These are phyloP conservation scores for Hibiscus syriacus DNA, from an alignment of 345 rosid species.

Conservation along the genomic window DNA sequence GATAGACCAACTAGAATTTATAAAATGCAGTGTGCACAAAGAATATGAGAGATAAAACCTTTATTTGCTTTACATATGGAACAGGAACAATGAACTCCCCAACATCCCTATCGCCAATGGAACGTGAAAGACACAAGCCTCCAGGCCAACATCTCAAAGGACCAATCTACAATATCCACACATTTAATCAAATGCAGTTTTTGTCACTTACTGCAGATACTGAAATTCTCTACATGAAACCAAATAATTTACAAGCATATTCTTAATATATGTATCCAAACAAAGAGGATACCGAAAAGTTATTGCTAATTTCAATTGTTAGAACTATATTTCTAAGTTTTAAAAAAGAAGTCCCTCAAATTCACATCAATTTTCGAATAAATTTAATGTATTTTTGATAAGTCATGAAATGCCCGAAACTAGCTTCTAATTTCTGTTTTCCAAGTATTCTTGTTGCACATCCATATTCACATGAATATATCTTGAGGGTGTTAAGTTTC, in stretches of 20 bases:
- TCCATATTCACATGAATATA: not conserved
- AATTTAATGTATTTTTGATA: not conserved
- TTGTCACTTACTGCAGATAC: not conserved
- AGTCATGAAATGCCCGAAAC: not conserved
- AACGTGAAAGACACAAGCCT: slow-evolving; percentile 97
- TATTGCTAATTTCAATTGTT: not conserved
- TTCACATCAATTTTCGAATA: not conserved
- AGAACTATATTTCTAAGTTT: not conserved
- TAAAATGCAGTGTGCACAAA: not conserved
- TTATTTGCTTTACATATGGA: slow-evolving; percentile 96
- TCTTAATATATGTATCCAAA: not conserved
- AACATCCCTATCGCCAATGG: slow-evolving; percentile 93
- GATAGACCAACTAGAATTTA: not conserved
- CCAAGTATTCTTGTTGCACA: not conserved
- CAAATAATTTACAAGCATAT: not conserved
- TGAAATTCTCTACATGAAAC: not conserved
- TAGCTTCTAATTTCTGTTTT: not conserved
- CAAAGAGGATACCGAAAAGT: not conserved
- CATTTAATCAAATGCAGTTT: not conserved
- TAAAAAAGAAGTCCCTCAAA: not conserved
- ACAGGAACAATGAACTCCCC: slow-evolving; percentile 97
- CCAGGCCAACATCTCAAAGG: slow-evolving; percentile 99
- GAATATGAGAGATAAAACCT: slow-evolving; percentile 48
- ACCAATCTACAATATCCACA: slow-evolving; percentile 59
- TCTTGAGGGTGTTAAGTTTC: not conserved